Percentiles rank a stretch among this genome's conserved stretches.
phyloP scores from a whole-genome alignment of 2,329 filamentous ascomycete species.

The Clonostachys rosea region DNA sequence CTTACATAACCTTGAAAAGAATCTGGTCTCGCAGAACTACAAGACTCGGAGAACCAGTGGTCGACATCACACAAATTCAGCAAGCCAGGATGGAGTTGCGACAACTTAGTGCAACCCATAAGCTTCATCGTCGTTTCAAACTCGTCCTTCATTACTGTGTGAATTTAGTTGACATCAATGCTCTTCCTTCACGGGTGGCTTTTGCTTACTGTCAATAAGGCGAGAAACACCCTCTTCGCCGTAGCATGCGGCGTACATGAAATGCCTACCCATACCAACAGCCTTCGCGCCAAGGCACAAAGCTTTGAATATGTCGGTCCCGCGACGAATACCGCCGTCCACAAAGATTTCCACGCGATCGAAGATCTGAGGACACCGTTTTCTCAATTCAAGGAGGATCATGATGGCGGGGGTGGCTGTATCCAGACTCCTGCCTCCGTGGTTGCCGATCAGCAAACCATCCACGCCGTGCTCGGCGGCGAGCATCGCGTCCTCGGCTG shows the following conservation, averaged over 20 bases:
- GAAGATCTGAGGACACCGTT: conserved; percentile 56
- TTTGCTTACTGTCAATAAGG: conserved; percentile 40
- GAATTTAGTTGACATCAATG: neutral
- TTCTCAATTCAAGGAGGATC: conserved; percentile 54
- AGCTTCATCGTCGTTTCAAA: neutral
- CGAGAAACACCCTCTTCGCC: conserved; percentile 51
- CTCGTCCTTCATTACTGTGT: neutral
- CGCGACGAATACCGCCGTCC: conserved; percentile 63
- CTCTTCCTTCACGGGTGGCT: neutral
- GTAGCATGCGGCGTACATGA: conserved; percentile 57
- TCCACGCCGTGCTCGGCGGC: conserved; percentile 58
- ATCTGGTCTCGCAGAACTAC: too few relatives aligned
- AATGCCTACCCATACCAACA: conserved; percentile 57
- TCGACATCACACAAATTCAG: neutral
- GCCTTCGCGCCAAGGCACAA: conserved; percentile 60
- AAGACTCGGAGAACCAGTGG: neutral
- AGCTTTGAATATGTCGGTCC: conserved; percentile 64
- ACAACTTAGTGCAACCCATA: neutral
- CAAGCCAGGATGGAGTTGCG: neutral
- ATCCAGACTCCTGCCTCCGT: conserved; percentile 57
- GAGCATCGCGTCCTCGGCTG: conserved; percentile 16
- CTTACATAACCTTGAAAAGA: too few relatives aligned
- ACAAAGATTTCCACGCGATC: conserved; percentile 53
- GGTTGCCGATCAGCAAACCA: conserved; percentile 66
- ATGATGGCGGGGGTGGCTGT: conserved; percentile 12